A percentile compares a stretch with the other conserved stretches of the same genome.
These are phyloP conservation scores for Cucurbitaria berberidis DNA, from an alignment of 2,329 filamentous ascomycete genomes.

Conservation along the genomic window DNA sequence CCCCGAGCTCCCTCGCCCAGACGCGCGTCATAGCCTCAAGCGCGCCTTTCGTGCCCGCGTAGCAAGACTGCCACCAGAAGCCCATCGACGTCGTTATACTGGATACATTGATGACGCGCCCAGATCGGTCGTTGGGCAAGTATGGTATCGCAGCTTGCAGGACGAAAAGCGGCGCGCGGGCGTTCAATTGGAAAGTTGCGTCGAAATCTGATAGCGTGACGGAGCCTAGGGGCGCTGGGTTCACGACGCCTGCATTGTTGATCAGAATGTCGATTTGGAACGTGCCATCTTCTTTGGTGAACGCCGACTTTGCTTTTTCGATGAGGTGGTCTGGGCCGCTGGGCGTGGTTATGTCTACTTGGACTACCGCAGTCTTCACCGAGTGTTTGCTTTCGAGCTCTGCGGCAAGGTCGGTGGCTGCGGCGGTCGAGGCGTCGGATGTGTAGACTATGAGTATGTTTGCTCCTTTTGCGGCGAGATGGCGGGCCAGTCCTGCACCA, in stretches of 20 bases:
- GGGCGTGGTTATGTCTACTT: conserved; percentile 70
- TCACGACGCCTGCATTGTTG: conserved; percentile 76
- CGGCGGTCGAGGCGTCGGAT: conserved; percentile 60
- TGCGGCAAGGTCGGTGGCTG: conserved; percentile 50
- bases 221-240: conserved; percentile 62
- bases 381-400: conserved; percentile 60
- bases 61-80: conserved; percentile 62
- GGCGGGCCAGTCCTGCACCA: conserved; percentile 68
- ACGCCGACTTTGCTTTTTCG: conserved; percentile 60
- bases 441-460: conserved; percentile 74
- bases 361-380: conserved; percentile 64
- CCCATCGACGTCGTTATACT: conserved; percentile 62
- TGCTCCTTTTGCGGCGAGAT: conserved; percentile 73
- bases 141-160: conserved; percentile 72
- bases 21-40: conserved; percentile 69
- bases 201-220: conserved; percentile 37
- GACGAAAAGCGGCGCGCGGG: conserved; percentile 61
- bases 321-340: conserved; percentile 65
- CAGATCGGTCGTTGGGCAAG: conserved; percentile 69
- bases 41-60: conserved; percentile 68
- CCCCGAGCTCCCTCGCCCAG: conserved; percentile 65
- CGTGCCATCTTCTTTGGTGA: conserved; percentile 53
- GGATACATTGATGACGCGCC: conserved; percentile 65
- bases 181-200: conserved; percentile 67
- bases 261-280: conserved; percentile 78